Evolutionary conservation across 192 early-diverging fungal genomes (phyloP).

Genomic region (Allomyces arbusculus): DNA sequence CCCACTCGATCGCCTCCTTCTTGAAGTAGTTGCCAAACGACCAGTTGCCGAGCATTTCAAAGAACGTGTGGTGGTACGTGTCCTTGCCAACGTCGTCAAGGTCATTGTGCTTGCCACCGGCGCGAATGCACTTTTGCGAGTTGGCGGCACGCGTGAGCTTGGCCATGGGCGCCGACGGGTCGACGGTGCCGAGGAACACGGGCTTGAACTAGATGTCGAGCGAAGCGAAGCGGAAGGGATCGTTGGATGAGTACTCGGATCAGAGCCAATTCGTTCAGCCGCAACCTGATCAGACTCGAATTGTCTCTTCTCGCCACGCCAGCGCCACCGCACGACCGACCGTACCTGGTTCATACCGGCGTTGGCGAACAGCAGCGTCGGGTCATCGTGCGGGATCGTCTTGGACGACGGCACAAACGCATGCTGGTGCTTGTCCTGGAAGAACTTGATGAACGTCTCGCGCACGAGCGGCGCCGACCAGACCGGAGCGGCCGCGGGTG

Average conservation of each 20-base stretch:
- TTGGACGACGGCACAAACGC: conserved; percentile 66
- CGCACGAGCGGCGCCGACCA: conserved; percentile 72
- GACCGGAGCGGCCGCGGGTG: too few species aligned
- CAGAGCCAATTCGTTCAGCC: neutral
- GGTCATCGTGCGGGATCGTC: conserved; percentile 87
- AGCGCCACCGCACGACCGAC: neutral
- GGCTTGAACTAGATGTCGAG: conserved; percentile 60
- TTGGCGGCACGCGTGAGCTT: conserved; percentile 82
- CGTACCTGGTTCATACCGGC: conserved; percentile 86
- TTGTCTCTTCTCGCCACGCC: neutral
- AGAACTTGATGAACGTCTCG: conserved; percentile 73
- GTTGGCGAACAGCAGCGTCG: conserved; percentile 88
- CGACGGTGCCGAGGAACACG: conserved; percentile 86
- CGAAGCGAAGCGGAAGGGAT: conserved; percentile 1
- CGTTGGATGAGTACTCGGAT: neutral
- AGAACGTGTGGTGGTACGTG: conserved; percentile 98
- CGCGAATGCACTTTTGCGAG: conserved; percentile 97
- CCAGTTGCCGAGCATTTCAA: conserved; percentile 99
- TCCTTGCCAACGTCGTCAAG: conserved; percentile 96
- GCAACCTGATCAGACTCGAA: neutral
- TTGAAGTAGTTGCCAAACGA: conserved; percentile 99
- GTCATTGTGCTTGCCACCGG: conserved; percentile 98
- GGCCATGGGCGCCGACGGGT: conserved; percentile 77
- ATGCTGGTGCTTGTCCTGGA: conserved; percentile 46
- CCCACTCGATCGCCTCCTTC: conserved; percentile 74